Base-by-base conservation (phyloP, 1,284 basidiomycete species). In the Sporisorium reilianum region DNA sequence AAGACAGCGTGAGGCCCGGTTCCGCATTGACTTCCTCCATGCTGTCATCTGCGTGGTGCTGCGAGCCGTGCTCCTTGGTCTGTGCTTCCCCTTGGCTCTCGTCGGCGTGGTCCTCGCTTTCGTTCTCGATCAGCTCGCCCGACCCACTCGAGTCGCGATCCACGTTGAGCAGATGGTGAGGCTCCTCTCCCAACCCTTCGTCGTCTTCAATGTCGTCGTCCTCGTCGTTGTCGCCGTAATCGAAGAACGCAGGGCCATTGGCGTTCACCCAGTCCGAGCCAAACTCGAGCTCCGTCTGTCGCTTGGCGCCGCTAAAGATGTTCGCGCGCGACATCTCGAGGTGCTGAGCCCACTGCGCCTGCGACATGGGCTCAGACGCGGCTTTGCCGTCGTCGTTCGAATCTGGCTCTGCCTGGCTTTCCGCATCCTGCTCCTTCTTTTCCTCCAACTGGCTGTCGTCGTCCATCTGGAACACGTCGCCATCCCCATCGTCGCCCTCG, bases 161-260 rank as follows among this genome's bases (percentile, higher is more conserved):
- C 36, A 78, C 72, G 40, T 51, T 59, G 34, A 80, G 53, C 48
- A 76, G 49, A 34, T 77, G 76, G 51, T 80, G 75, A 30, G 77
- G 70, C 48, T 65, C 66, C 18, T 77, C 67, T 14, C 65, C 62
- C 28, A 66, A 30, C 1, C 64, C 61, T 9, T 61, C 64, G 18
- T 62, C 75, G 38, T 66, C 60, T 28, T 67, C 55, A 22, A 61
- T 64, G 18, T 69, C 67, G 9, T 67, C 62, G 30, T 63, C 62
- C 10, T 65, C 58, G 36, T 68, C 60, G 14, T 51, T 51, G 53
- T 69, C 68, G 42, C 58, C 65, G 22, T 76, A 75, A 20, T 78
- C 77, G 25, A 77, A 65, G 38, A 74, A 74, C 30, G 57, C 69
- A 22, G 64, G n/a, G 1, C 66, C 57, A 11, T 78, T 75, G 16